Percentiles rank a stretch among this genome's conserved stretches.
Evolutionary conservation across 2,329 filamentous ascomycete species (phyloP).

Genomic region (Verticillium zaregamsianum): DNA sequence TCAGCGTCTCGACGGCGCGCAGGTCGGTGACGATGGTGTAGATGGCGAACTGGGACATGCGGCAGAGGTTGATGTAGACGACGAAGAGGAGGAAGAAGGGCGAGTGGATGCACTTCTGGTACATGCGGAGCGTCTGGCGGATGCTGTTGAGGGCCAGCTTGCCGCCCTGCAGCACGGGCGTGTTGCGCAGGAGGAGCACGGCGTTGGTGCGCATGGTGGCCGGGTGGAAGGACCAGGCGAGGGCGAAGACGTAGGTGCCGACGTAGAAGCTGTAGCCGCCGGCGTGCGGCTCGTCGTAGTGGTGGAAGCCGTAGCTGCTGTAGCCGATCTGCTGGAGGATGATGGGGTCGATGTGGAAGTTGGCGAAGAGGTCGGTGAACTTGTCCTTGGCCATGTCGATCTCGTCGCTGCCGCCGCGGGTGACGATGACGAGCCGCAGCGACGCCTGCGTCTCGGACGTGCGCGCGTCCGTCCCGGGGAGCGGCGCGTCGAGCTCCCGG

Average conservation of each 20-base stretch:
- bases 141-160: not conserved
- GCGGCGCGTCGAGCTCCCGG: not conserved
- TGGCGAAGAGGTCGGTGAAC: not conserved
- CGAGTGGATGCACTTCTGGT: not conserved
- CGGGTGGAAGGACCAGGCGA: conserved; percentile 8
- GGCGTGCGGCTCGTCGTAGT: conserved; percentile 3
- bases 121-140: not conserved
- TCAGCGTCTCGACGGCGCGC: conserved; percentile 1
- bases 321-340: conserved; percentile 6
- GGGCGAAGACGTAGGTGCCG: conserved; percentile 9
- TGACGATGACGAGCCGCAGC: conserved; percentile 4
- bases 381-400: conserved; percentile 1
- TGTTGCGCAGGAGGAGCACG: conserved; percentile 7
- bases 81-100: conserved; percentile 8
- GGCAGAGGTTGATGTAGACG: conserved; percentile 4
- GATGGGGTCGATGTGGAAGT: conserved; percentile 4
- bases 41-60: conserved; percentile 3
- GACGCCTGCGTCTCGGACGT: not conserved
- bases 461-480: not conserved
- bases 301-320: conserved; percentile 9
- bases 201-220: conserved; percentile 5
- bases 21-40: conserved; percentile 3
- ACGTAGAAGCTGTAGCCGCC: conserved; percentile 7
- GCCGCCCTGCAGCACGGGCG: conserved; percentile 2
- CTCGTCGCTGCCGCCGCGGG: conserved; percentile 2